phyloP scores from a whole-genome alignment of 768 basidiomycete genomes.

The Termitomyces sp. region DNA sequence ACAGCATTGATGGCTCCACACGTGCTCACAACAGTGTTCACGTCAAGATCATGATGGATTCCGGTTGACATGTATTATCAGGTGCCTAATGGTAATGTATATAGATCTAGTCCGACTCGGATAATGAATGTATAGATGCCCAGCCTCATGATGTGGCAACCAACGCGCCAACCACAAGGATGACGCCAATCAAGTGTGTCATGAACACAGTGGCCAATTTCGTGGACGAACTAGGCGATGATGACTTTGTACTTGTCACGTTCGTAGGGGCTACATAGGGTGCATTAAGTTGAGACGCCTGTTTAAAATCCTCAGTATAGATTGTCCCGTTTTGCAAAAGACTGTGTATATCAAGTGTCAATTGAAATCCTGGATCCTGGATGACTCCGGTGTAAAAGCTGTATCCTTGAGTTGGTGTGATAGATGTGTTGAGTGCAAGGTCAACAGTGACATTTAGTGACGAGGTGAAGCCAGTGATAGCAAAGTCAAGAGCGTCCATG shows the following conservation, averaged over 20 bases:
- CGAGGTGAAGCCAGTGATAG: slow-evolving; percentile 17
- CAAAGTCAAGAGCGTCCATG: slow-evolving; percentile 21
- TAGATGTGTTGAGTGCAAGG: slow-evolving; percentile 17
- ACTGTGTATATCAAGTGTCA: slow-evolving; percentile 24
- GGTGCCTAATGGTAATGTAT: no score
- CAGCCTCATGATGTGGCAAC: not conserved
- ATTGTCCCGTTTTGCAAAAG: slow-evolving; percentile 17
- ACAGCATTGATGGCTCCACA: not conserved
- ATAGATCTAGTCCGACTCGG: not conserved
- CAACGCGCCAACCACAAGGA: not conserved
- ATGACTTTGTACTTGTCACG: slow-evolving; percentile 9
- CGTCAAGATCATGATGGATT: not conserved
- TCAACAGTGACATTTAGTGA: slow-evolving; percentile 22
- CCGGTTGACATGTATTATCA: not conserved
- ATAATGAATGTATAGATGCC: not conserved
- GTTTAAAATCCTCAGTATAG: slow-evolving; percentile 24
- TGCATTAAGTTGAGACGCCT: slow-evolving; percentile 20
- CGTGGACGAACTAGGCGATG: slow-evolving; percentile 8
- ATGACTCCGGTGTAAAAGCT: slow-evolving; percentile 22
- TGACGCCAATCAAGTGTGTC: not conserved
- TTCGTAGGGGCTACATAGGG: slow-evolving; percentile 18
- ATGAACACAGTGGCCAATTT: not conserved
- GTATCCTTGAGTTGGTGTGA: slow-evolving; percentile 22
- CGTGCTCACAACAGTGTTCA: not conserved
- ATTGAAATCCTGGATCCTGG: slow-evolving; percentile 21